phyloP scores from a whole-genome alignment of 2,329 filamentous ascomycete species.

The Beauveria rudraprayagi region DNA sequence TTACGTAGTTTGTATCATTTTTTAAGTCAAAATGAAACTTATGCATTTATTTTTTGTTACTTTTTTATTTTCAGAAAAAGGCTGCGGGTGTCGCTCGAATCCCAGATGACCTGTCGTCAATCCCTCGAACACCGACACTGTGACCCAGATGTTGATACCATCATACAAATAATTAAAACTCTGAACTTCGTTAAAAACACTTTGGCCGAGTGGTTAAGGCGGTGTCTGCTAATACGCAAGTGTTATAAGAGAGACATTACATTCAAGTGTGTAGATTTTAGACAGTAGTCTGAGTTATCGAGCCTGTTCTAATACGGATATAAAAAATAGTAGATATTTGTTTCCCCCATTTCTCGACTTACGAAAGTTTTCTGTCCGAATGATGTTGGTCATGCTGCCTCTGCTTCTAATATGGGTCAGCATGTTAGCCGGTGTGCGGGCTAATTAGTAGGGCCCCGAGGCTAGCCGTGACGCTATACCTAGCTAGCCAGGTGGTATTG shows the following conservation, averaged over 20 bases:
- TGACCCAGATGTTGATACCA: no score
- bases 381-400: not conserved
- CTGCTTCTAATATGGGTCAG: no score
- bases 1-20: not conserved
- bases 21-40: not conserved
- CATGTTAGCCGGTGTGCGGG: not conserved
- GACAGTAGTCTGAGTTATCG: no score
- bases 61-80: no score
- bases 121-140: no score
- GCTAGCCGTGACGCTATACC: not conserved
- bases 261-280: not conserved
- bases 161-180: not conserved
- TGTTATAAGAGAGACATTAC: not conserved
- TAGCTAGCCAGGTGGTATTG: slow-evolving; percentile 1
- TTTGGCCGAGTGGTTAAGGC: not conserved
- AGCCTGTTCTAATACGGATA: no score
- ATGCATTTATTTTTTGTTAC: no score
- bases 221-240: not conserved
- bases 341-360: no score
- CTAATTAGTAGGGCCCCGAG: not conserved
- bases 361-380: no score
- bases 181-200: not conserved
- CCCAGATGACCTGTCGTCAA: no score
- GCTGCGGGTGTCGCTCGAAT: no score
- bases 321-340: no score